Evolutionary conservation across 768 basidiomycete species (phyloP), one percentile per base, ranked within the genome.

Genomic region (Lactifluus pinguis): DNA sequence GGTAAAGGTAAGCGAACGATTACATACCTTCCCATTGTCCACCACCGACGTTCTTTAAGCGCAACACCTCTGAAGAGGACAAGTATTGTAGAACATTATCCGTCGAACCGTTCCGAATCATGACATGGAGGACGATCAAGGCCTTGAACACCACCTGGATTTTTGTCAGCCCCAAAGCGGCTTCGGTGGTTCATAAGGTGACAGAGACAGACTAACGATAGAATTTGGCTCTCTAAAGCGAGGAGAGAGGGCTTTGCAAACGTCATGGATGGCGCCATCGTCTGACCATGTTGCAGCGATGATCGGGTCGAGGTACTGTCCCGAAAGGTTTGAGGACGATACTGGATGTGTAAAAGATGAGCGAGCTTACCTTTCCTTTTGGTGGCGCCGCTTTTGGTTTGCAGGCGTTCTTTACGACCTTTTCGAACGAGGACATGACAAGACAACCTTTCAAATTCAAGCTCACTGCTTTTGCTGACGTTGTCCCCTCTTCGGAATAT

Each of bases 271-370:
- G 48, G 92, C 84, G 30, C 95, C 94, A 68, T 98, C 95, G 60
- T 95, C 90, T 17, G 88, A 87, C 84, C 92, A 98, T n/a, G 95
- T 98, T 34, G 93, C 92, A 56, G 92, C 87, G 66, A 99, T 87
- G 72, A 99, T 93, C 25, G 91, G 86, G 77, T 98, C 95, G 62
- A 99, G 80, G 76, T 98, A 99, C 93, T 98, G 71, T 50, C 45
- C 48, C 4, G 15, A 57, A 29, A 39, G 36, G 54, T 42, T 42
- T 17, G 38, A 49, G 36, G 25, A 3, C 30, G 36, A 17, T 51
- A 11, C 2, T 36, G 41, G 10, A 11, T 5, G 30, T 6, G 11
- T 8, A 1, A 56, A 47, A 48, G 9, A 42, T 13, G 8, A 17
- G 45, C n/a, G 19, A 14, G 53, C 30, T 48, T 61, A 92, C 95